Percentiles rank a stretch among this genome's conserved stretches.
phyloP scores from a whole-genome alignment of 495 filamentous ascomycete species.

The Trichocladium uniseriatum region DNA sequence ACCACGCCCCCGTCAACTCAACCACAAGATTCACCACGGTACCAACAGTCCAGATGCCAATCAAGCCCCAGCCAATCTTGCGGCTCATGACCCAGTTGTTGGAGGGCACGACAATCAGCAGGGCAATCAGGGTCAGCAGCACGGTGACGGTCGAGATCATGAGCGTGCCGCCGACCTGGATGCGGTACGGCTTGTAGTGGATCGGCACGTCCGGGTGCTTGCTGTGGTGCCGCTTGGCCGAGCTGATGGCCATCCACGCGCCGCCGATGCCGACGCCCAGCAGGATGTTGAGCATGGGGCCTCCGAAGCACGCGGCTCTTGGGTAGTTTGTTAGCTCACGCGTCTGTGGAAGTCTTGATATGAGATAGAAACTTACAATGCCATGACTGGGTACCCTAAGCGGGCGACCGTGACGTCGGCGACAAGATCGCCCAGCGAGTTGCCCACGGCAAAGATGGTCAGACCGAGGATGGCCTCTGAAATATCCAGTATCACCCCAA shows the following conservation, averaged over 20 bases:
- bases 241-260: conserved; percentile 66
- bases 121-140: conserved; percentile 64
- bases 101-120: conserved; percentile 72
- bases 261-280: conserved; percentile 87
- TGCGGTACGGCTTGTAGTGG: conserved; percentile 56
- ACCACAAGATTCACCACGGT: conserved; percentile 74
- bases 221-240: conserved; percentile 42
- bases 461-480: conserved; percentile 93
- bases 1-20: conserved; percentile 56
- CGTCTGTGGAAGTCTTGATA: no score
- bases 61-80: conserved; percentile 70
- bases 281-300: conserved; percentile 95
- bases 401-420: conserved; percentile 90
- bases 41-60: conserved; percentile 77
- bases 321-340: conserved; percentile 7
- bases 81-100: conserved; percentile 87
- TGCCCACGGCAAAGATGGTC: conserved; percentile 94
- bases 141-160: conserved; percentile 74
- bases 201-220: conserved; percentile 49
- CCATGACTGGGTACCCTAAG: conserved; percentile 95
- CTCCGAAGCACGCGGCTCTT: conserved; percentile 86
- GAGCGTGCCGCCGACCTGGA: conserved; percentile 75
- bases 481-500: conserved; percentile 88
- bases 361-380: conserved; percentile 56
- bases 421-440: conserved; percentile 88